Evolutionary conservation across 2,329 filamentous ascomycete genomes (phyloP), one percentile per base, ranked within the genome.

Genomic region (Cordyceps tenuipes): DNA sequence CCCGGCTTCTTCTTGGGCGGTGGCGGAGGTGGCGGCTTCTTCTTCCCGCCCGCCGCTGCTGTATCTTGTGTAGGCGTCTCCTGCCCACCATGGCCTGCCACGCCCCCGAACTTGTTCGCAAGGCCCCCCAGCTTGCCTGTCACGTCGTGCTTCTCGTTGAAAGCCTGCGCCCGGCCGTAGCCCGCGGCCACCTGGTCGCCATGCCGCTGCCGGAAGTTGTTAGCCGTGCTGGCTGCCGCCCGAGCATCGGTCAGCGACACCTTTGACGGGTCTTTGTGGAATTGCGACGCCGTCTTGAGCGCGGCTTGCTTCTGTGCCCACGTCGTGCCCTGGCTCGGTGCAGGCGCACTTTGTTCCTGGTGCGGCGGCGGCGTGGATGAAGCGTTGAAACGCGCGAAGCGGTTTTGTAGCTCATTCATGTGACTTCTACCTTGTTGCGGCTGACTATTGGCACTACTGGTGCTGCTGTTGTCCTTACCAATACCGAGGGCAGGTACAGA

Each of bases 401-500:
- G 81, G 26, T 83, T 82, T 68, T 90, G 87, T 0, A 93, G 75
- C 67, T 89, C 85, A 64, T 78, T 83, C 61, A 90, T 73, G 49
- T 86, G 84, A 36, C 74, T 67, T 19, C 60, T 39, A 58, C 60
- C 57, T 29, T 57, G 55, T 52, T 57, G 9, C 64, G 41, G 59
- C 65, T 48, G 64, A 63, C 46, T 64, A 67, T 51, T 53, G 63
- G 44, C 8, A 65, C 63, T 54, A 65, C 63, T 54, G 65, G 65
- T 62, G 48, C 67, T 62, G 59, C 66, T 63, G 64, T 69, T 65
- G 67, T 62, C 64, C 65, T 68, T 66, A 60, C 84, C 86, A 62
- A 96, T 95, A 5, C 88, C 88, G 4, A 96, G 77, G 0, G 82
- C 88, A 0, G 91, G 87, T 0, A 96, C 90, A 0, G 86, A 89